A percentile compares a stretch with the other conserved stretches of the same genome.
These are phyloP conservation scores for Thielaviopsis populi DNA, from an alignment of 2,329 filamentous ascomycete species.

Conservation along the genomic window DNA sequence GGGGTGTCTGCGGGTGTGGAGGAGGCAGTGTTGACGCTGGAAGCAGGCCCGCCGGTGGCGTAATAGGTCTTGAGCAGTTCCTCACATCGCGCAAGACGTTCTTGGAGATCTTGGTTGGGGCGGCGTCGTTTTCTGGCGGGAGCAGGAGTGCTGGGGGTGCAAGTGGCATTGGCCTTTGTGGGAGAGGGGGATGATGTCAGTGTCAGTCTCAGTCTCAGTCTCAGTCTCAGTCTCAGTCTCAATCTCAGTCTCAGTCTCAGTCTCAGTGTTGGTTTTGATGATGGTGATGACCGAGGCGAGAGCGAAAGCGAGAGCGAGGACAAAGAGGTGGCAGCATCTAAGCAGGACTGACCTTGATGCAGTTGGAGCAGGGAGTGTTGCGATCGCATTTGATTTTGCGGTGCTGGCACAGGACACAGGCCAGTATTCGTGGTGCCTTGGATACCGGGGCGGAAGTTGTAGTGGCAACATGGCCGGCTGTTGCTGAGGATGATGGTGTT, in stretches of 20 bases:
- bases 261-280: no score
- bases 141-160: slow-evolving; percentile 44
- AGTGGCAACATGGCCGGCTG: slow-evolving; percentile 17
- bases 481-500: no score
- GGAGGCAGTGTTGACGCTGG: slow-evolving; percentile 3
- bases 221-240: no score
- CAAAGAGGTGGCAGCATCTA: not conserved
- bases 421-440: slow-evolving; percentile 34
- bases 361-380: slow-evolving; percentile 44
- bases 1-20: slow-evolving; percentile 6
- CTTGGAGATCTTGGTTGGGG: slow-evolving; percentile 47
- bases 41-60: slow-evolving; percentile 20
- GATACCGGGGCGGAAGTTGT: slow-evolving; percentile 14
- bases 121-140: slow-evolving; percentile 43
- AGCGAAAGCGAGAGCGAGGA: not conserved
- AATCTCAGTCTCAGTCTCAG: no score
- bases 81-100: slow-evolving; percentile 43
- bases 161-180: slow-evolving; percentile 40
- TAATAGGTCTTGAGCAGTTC: slow-evolving; percentile 44
- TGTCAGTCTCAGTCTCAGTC: no score
- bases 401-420: slow-evolving; percentile 43
- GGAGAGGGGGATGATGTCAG: slow-evolving; percentile 13
- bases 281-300: no score
- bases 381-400: slow-evolving; percentile 50
- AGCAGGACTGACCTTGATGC: slow-evolving; percentile 35